A percentile compares a stretch with the other conserved stretches of the same genome.
Evolutionary conservation across 345 rosid species (phyloP).

Genomic region (Acer campestre): DNA sequence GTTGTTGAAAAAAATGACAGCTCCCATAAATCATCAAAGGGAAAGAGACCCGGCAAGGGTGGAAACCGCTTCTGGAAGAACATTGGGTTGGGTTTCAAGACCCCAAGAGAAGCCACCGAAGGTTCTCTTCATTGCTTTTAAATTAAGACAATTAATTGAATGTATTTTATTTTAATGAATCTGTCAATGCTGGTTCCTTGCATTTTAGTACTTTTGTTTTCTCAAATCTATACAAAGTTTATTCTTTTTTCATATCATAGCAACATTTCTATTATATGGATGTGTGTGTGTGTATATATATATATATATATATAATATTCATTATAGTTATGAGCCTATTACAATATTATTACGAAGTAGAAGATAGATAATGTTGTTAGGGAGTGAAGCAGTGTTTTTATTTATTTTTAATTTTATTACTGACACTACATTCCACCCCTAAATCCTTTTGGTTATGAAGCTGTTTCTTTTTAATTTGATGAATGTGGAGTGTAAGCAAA

Average conservation of each 20-base stretch:
- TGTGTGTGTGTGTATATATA: no score
- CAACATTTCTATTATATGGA: no score
- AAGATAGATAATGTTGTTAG: neutral
- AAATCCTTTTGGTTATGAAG: no score
- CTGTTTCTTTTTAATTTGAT: no score
- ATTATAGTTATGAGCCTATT: no score
- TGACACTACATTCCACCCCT: no score
- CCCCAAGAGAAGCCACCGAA: slow-evolving; percentile 89
- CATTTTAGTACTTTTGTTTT: neutral
- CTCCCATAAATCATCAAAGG: slow-evolving; percentile 85
- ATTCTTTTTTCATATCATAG: no score
- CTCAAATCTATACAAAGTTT: no score
- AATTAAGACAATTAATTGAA: no score
- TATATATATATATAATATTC: no score
- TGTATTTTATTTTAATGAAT: neutral
- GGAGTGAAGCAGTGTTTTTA: neutral
- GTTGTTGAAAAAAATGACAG: slow-evolving; percentile 29
- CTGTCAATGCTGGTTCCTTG: neutral
- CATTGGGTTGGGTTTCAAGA: slow-evolving; percentile 90
- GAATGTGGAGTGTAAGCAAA: neutral
- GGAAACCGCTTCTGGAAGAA: slow-evolving; percentile 91
- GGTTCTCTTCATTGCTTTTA: slow-evolving; percentile 35
- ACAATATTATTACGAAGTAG: neutral
- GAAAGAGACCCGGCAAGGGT: slow-evolving; percentile 95
- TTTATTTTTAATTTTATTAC: no score